These are phyloP conservation scores for Russula griseocarnosa DNA, from an alignment of 768 basidiomycete genomes.

Conservation along the genomic window DNA sequence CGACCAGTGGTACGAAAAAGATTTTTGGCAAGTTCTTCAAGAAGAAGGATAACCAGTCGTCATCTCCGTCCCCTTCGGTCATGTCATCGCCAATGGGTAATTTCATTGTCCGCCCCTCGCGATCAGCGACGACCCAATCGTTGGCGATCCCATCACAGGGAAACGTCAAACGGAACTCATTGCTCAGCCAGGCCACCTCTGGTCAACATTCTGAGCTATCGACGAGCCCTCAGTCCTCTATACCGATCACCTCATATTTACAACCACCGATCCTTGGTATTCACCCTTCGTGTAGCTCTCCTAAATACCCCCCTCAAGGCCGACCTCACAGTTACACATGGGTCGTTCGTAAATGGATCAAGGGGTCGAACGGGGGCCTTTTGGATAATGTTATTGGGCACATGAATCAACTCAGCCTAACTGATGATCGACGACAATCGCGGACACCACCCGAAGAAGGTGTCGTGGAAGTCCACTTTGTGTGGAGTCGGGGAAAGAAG, in stretches of 20 bases:
- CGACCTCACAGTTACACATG: slow-evolving; percentile 61
- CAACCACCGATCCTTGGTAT: slow-evolving; percentile 60
- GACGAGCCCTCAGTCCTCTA: slow-evolving; percentile 4
- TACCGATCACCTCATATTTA: slow-evolving; percentile 26
- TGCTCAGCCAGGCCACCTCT: slow-evolving; percentile 18
- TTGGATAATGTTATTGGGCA: slow-evolving; percentile 45
- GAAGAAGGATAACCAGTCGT: slow-evolving; percentile 41
- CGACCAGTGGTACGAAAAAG: slow-evolving; percentile 47
- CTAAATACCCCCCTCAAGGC: slow-evolving; percentile 37
- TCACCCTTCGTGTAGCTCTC: slow-evolving; percentile 58
- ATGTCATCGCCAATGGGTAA: slow-evolving; percentile 9
- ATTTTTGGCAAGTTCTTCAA: slow-evolving; percentile 73
- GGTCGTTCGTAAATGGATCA: slow-evolving; percentile 73
- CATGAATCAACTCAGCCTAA: slow-evolving; percentile 31
- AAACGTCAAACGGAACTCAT: slow-evolving; percentile 29
- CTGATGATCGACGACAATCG: slow-evolving; percentile 29
- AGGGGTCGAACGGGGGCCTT: slow-evolving; percentile 47
- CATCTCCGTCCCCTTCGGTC: slow-evolving; percentile 12
- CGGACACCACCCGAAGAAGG: slow-evolving; percentile 10
- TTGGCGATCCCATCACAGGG: slow-evolving; percentile 10
- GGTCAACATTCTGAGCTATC: slow-evolving; percentile 18
- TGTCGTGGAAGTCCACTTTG: slow-evolving; percentile 66
- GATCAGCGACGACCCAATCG: slow-evolving; percentile 13
- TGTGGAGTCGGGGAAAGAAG: slow-evolving; percentile 63
- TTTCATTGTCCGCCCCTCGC: slow-evolving; percentile 11